phyloP scores from a whole-genome alignment of 495 filamentous ascomycete species.

The Bombardia bombarda region DNA sequence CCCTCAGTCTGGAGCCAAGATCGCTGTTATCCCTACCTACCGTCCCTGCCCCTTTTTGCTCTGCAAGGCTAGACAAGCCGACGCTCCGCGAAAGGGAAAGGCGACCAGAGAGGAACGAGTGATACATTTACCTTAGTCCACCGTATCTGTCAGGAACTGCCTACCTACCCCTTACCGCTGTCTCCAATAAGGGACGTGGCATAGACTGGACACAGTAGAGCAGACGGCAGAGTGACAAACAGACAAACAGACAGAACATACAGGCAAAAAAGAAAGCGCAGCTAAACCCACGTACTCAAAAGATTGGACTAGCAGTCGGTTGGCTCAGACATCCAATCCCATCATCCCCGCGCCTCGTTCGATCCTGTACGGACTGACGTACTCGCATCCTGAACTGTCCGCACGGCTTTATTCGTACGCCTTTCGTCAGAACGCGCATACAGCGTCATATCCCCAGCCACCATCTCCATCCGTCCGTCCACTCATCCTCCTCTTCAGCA shows the following conservation, averaged over 20 bases:
- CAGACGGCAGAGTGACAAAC: not conserved
- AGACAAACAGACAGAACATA: not conserved
- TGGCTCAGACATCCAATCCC: slow-evolving; percentile 4
- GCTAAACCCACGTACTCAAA: slow-evolving; percentile 1
- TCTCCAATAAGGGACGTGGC: slow-evolving; percentile 3
- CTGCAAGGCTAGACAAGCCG: slow-evolving; percentile 2
- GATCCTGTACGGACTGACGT: not conserved
- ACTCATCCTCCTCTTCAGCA: not conserved
- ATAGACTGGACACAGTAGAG: not conserved
- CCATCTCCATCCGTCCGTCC: not conserved
- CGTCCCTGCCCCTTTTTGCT: too few species aligned
- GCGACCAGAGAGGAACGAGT: slow-evolving; percentile 1
- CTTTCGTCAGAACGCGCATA: slow-evolving; percentile 11
- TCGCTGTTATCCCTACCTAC: slow-evolving; percentile 10
- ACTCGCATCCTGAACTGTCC: slow-evolving; percentile 3
- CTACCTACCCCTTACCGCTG: too few species aligned
- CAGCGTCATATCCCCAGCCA: slow-evolving; percentile 6
- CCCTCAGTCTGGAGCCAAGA: slow-evolving; percentile 8
- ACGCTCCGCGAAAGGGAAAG: not conserved
- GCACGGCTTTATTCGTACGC: slow-evolving; percentile 6
- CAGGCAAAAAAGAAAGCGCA: not conserved
- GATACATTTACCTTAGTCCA: slow-evolving; percentile 1
- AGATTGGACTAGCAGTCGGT: slow-evolving; percentile 2
- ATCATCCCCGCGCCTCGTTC: slow-evolving; percentile 1
- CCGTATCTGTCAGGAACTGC: too few species aligned